Evolutionary conservation across 306 rosid genomes (phyloP).

Genomic region (Rosa lucieae): DNA sequence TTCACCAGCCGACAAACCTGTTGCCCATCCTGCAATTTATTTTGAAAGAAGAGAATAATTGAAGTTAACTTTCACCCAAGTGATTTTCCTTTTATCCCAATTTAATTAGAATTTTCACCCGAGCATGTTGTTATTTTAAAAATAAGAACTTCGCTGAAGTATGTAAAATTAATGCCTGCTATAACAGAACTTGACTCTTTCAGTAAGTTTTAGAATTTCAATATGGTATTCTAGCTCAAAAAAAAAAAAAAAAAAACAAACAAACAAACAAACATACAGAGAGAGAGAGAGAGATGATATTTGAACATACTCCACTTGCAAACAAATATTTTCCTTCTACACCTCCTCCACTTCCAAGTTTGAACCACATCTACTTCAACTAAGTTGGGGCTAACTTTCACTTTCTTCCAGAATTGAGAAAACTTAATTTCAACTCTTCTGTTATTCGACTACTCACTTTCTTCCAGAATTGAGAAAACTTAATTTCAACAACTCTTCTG

Average conservation of each 20-base stretch:
- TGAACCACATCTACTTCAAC: background rate
- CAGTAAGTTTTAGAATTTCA: background rate
- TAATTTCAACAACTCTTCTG: too few species aligned
- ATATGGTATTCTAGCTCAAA: background rate
- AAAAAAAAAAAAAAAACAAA: too few species aligned
- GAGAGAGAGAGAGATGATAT: background rate
- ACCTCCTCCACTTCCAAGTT: background rate
- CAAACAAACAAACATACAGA: too few species aligned
- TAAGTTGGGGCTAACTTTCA: background rate
- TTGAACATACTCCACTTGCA: background rate
- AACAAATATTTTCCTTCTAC: background rate
- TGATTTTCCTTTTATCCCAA: background rate
- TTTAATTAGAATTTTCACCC: background rate
- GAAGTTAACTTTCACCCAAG: background rate
- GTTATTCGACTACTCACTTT: too few species aligned
- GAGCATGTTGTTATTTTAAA: background rate
- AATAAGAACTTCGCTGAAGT: background rate
- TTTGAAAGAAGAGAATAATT: background rate
- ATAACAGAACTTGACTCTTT: background rate
- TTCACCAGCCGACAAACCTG: slow-evolving; percentile 77
- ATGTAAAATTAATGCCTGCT: background rate
- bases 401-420: background rate
- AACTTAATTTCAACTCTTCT: too few species aligned
- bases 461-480: too few species aligned
- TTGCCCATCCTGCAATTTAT: slow-evolving; percentile 87